Evolutionary conservation across 495 filamentous ascomycete species (phyloP).

Genomic region (Sabuloglossum arenarium): DNA sequence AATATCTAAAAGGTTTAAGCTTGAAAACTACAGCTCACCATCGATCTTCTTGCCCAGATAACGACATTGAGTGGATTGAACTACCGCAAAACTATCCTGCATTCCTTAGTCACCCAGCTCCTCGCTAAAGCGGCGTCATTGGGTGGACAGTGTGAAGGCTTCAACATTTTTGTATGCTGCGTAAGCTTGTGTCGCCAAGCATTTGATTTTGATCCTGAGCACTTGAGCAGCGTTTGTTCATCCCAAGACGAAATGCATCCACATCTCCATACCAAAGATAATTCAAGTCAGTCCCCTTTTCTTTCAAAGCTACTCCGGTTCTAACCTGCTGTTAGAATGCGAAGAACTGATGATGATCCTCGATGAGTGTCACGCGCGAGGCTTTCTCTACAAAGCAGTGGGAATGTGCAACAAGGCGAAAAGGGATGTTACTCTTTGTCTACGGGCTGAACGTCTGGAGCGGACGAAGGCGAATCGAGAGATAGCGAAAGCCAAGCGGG

Average conservation of each 20-base stretch:
- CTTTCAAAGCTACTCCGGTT: neutral
- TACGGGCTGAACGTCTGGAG: conserved; percentile 56
- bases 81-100: no score
- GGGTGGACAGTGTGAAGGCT: no score
- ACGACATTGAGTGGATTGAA: no score
- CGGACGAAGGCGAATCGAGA: conserved; percentile 59
- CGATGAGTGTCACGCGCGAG: conserved; percentile 85
- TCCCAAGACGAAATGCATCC: conserved; percentile 68
- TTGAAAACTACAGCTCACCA: no score
- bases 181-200: no score
- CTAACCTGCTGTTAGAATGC: conserved; percentile 41
- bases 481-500: conserved; percentile 41
- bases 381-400: conserved; percentile 71
- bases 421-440: conserved; percentile 56
- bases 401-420: conserved; percentile 86
- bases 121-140: no score
- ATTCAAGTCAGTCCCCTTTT: conserved; percentile 38
- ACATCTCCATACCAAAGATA: conserved; percentile 80
- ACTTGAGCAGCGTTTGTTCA: neutral
- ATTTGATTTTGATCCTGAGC: no score
- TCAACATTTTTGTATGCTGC: no score
- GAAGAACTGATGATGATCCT: conserved; percentile 81
- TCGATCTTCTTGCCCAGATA: no score
- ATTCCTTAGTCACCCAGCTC: no score
- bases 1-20: no score